Percentiles rank a stretch among this genome's conserved stretches.
Evolutionary conservation across 2,329 filamentous ascomycete species (phyloP).

Genomic region (Falciphora oryzae): DNA sequence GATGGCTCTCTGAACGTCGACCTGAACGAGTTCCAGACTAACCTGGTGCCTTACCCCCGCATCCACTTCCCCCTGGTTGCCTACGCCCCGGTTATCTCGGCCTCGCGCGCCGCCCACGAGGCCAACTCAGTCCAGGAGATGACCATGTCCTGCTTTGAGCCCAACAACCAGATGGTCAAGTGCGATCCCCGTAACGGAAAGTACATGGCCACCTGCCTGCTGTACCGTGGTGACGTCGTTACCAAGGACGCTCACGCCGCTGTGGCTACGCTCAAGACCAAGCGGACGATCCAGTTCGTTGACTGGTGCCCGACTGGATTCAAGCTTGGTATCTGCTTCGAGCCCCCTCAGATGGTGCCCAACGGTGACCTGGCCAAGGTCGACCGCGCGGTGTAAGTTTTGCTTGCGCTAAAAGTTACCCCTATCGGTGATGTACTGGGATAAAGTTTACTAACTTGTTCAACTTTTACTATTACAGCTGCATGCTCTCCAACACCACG

Average conservation of each 20-base stretch:
- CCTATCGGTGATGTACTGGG: no score
- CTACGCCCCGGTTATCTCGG: slow-evolving; percentile 66
- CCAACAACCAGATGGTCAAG: slow-evolving; percentile 74
- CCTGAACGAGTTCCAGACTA: slow-evolving; percentile 73
- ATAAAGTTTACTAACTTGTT: no score
- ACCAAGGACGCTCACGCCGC: slow-evolving; percentile 64
- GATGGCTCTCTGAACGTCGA: slow-evolving; percentile 69
- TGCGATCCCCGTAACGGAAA: slow-evolving; percentile 70
- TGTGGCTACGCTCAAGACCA: slow-evolving; percentile 62
- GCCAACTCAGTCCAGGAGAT: slow-evolving; percentile 76
- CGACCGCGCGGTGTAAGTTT: slow-evolving; percentile 47
- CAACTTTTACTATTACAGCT: slow-evolving; percentile 19
- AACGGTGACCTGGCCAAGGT: slow-evolving; percentile 57
- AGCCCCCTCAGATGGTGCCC: slow-evolving; percentile 58
- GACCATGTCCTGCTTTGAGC: slow-evolving; percentile 56
- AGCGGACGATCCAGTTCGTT: slow-evolving; percentile 66
- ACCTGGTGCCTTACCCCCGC: slow-evolving; percentile 66
- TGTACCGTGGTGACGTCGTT: slow-evolving; percentile 67
- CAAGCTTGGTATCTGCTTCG: slow-evolving; percentile 72
- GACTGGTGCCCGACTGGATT: slow-evolving; percentile 73
- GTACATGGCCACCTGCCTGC: slow-evolving; percentile 69
- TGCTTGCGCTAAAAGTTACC: no score
- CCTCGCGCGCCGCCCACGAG: slow-evolving; percentile 74
- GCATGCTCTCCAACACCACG: slow-evolving; percentile 71
- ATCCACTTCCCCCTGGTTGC: slow-evolving; percentile 71